Conservation (phyloP, 2,329 filamentous ascomycete species). For the Aspergillus melleus region DNA sequence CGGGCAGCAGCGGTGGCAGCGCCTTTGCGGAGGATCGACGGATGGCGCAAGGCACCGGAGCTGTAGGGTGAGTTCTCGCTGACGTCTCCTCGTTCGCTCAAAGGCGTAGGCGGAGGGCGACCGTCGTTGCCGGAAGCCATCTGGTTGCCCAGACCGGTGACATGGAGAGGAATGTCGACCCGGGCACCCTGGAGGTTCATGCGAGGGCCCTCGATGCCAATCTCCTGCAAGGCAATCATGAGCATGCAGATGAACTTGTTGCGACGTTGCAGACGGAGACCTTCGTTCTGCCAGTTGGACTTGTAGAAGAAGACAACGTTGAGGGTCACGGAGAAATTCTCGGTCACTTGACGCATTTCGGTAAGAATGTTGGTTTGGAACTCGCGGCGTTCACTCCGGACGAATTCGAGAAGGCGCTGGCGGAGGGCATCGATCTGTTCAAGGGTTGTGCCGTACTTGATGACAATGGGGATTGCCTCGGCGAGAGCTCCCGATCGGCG, state of each 20-base stretch:
- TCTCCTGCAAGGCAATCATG: constrained; percentile 79
- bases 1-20: constrained; percentile 46
- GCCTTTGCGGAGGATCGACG: constrained; percentile 58
- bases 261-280: constrained; percentile 81
- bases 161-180: constrained; percentile 66
- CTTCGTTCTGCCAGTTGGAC: constrained; percentile 92
- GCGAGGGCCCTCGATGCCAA: constrained; percentile 82
- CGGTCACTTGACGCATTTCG: constrained; percentile 74
- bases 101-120: constrained; percentile 38
- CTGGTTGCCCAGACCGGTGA: constrained; percentile 52
- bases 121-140: constrained; percentile 48
- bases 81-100: constrained; percentile 19
- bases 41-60: constrained; percentile 31
- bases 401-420: constrained; percentile 77
- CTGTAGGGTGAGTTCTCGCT: constrained; percentile 34
- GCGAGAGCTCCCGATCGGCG: constrained; percentile 84
- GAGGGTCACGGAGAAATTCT: constrained; percentile 81
- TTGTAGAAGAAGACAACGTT: constrained; percentile 99
- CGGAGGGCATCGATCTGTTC: constrained; percentile 82
- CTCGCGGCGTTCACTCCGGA: constrained; percentile 81
- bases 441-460: constrained; percentile 84
- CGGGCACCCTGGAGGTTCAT: constrained; percentile 70
- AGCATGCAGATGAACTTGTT: constrained; percentile 94
- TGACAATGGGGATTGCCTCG: constrained; percentile 77
- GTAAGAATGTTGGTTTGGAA: constrained; percentile 84